phyloP scores from a whole-genome alignment of 2,329 filamentous ascomycete species.

The Colletotrichum kahawae region DNA sequence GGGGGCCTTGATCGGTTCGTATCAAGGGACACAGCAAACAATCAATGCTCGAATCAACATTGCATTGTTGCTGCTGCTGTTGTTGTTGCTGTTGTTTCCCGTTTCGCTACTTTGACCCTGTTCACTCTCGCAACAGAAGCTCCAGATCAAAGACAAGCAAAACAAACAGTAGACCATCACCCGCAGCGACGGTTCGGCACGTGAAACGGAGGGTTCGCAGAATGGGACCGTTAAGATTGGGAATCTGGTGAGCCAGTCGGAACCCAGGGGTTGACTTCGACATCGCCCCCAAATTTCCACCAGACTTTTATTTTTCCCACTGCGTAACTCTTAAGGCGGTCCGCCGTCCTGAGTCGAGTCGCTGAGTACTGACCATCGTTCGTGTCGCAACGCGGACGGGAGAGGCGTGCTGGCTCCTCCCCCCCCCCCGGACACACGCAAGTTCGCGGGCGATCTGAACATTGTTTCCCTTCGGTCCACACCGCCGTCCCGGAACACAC shows the following conservation, averaged over 20 bases:
- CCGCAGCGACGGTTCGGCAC: constrained; percentile 4
- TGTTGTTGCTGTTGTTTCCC: not conserved
- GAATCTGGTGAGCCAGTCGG: not conserved
- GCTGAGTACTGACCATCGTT: not conserved
- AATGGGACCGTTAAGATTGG: not conserved
- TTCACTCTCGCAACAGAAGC: not conserved
- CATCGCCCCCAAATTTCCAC: not conserved
- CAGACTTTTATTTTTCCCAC: not conserved
- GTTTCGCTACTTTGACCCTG: not conserved
- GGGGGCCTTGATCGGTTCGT: not conserved
- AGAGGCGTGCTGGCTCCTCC: not conserved
- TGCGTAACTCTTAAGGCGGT: not conserved
- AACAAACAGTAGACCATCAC: not conserved
- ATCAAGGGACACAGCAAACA: not conserved
- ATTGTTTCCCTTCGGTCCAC: not conserved
- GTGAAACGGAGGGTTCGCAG: constrained; percentile 5
- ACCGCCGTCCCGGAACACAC: constrained; percentile 11
- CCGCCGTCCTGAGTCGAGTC: not conserved
- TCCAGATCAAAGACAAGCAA: not conserved
- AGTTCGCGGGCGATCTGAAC: not conserved
- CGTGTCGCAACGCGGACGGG: not conserved
- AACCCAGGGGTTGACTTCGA: not conserved
- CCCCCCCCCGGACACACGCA: not conserved
- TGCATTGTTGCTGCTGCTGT: not conserved
- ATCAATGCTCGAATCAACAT: not conserved